A percentile compares a stretch with the other conserved stretches of the same genome.
These are phyloP conservation scores for Cordyceps fumosorosea DNA, from an alignment of 2,329 filamentous ascomycete species.

Conservation along the genomic window DNA sequence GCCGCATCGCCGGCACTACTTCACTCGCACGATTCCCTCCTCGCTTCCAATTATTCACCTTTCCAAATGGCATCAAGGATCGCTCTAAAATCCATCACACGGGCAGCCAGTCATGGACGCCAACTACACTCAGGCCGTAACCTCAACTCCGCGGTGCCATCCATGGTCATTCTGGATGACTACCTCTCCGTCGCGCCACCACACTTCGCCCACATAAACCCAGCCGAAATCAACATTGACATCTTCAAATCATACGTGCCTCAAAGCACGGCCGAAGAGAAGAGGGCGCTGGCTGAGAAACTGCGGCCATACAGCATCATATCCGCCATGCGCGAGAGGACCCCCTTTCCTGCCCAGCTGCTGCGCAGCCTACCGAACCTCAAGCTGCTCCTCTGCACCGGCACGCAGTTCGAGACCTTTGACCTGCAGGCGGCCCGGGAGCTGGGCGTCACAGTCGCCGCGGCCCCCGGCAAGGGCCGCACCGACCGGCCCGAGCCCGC, in stretches of 20 bases:
- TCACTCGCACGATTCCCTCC: neutral
- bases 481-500: slow-evolving; percentile 17
- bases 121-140: neutral
- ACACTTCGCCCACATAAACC: slow-evolving; percentile 45
- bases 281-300: slow-evolving; percentile 50
- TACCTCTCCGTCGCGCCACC: slow-evolving; percentile 54
- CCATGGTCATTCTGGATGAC: slow-evolving; percentile 61
- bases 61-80: slow-evolving; percentile 1
- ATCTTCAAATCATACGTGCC: slow-evolving; percentile 50
- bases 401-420: slow-evolving; percentile 52
- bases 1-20: neutral
- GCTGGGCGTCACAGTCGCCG: slow-evolving; percentile 43
- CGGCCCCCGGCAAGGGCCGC: slow-evolving; percentile 35
- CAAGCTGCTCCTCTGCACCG: slow-evolving; percentile 56
- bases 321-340: slow-evolving; percentile 58
- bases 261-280: slow-evolving; percentile 51
- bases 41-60: neutral
- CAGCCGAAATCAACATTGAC: slow-evolving; percentile 38
- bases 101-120: neutral
- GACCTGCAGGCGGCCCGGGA: slow-evolving; percentile 46
- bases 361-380: slow-evolving; percentile 54
- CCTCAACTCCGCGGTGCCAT: neutral
- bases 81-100: neutral
- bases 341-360: slow-evolving; percentile 49
- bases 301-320: slow-evolving; percentile 53